Evolutionary conservation across 2,329 filamentous ascomycete genomes (phyloP).

Genomic region (Xylaria digitata): DNA sequence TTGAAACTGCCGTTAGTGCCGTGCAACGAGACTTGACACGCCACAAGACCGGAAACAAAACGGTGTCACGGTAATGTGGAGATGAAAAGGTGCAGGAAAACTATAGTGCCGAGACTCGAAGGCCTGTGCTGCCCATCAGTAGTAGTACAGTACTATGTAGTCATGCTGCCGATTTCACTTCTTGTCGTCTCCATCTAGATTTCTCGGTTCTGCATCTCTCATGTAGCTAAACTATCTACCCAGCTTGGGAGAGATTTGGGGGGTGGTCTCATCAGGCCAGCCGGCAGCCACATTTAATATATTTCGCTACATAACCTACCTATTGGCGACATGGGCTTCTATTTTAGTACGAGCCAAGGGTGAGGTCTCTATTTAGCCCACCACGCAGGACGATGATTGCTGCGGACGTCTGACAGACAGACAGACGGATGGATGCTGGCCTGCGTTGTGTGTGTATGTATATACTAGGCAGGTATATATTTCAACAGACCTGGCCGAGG

Average conservation of each 20-base stretch:
- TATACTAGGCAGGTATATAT: background rate
- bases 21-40: constrained; percentile 36
- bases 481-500: constrained; percentile 1
- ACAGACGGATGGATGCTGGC: constrained; percentile 21
- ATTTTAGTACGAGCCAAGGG: constrained; percentile 32
- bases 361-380: constrained; percentile 27
- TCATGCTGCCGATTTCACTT: constrained; percentile 29
- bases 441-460: background rate
- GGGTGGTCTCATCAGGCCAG: constrained; percentile 36
- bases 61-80: constrained; percentile 40
- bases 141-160: background rate
- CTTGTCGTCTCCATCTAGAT: constrained; percentile 30
- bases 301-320: constrained; percentile 45
- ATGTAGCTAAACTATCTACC: constrained; percentile 32
- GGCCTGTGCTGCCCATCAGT: constrained; percentile 23
- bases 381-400: constrained; percentile 31
- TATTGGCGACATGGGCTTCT: constrained; percentile 30
- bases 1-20: constrained; percentile 39
- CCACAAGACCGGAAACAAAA: constrained; percentile 39
- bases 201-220: constrained; percentile 43
- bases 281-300: constrained; percentile 45
- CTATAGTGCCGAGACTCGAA: constrained; percentile 31
- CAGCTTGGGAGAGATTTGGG: constrained; percentile 22
- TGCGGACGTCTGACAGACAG: constrained; percentile 30
- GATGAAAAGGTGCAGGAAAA: constrained; percentile 32